Evolutionary conservation across 352 stramenopile genomes (phyloP).

Genomic region (Pythium biforme): DNA sequence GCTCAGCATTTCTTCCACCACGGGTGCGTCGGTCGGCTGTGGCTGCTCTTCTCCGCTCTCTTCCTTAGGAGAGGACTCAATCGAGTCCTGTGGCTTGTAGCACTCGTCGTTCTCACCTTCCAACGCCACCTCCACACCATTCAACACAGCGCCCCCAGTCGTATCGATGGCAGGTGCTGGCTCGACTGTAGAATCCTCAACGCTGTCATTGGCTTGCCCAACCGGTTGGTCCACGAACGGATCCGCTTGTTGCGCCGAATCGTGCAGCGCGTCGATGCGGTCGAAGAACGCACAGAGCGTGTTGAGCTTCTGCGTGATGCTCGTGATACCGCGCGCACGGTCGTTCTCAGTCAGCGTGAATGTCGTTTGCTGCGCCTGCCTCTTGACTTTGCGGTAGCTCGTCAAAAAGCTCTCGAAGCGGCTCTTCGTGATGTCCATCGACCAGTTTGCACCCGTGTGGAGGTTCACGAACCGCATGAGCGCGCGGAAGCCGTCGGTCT

Average conservation of each 20-base stretch:
- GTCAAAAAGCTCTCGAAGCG: constrained; percentile 59
- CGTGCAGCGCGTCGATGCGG: constrained; percentile 30
- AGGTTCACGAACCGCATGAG: constrained; percentile 54
- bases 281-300: constrained; percentile 29
- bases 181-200: background rate
- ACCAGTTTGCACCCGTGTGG: constrained; percentile 36
- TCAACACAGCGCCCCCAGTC: background rate
- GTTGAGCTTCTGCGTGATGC: constrained; percentile 24
- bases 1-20: no score
- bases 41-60: no score
- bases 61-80: no score
- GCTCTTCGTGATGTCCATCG: constrained; percentile 47
- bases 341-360: constrained; percentile 26
- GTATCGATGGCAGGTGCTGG: background rate
- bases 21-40: no score
- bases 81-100: no score
- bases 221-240: background rate
- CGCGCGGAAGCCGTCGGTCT: constrained; percentile 50
- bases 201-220: background rate
- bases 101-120: no score
- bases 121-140: no score
- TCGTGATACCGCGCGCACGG: constrained; percentile 21
- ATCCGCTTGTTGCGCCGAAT: background rate
- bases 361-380: constrained; percentile 10
- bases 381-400: constrained; percentile 39